phyloP scores from a whole-genome alignment of 78 protist genomes.

The Dictyostelium firmibasis region DNA sequence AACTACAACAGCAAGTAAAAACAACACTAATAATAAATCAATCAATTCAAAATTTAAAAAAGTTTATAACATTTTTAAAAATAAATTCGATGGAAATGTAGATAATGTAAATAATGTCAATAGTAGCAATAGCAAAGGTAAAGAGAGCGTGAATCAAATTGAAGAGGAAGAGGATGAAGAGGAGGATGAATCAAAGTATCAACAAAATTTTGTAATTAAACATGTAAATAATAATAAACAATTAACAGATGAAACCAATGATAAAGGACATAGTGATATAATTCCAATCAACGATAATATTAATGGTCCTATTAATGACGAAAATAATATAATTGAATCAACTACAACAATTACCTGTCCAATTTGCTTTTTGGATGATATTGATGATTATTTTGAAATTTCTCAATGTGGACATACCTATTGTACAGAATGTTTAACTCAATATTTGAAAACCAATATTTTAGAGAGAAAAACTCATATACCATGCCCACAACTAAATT shows the following conservation, averaged over 20 bases:
- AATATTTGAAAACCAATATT: slow-evolving; percentile 2
- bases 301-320: background rate
- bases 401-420: slow-evolving; percentile 33
- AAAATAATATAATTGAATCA: background rate
- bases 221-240: background rate
- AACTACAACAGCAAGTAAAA: background rate
- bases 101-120: slow-evolving; percentile 15
- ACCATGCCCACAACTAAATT: slow-evolving; percentile 14
- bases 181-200: slow-evolving; percentile 7
- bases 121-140: background rate
- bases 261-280: background rate
- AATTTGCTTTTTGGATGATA: slow-evolving; percentile 15
- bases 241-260: background rate
- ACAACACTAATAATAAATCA: background rate
- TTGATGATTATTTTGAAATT: background rate
- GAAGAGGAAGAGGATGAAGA: background rate
- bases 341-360: background rate
- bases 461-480: background rate
- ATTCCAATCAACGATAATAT: background rate
- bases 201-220: slow-evolving; percentile 15
- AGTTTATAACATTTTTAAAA: slow-evolving; percentile 2
- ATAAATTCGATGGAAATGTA: background rate
- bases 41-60: slow-evolving; percentile 3
- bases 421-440: slow-evolving; percentile 14
- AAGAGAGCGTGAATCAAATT: background rate